These are phyloP conservation scores for Neostapfia colusana DNA, from an alignment of 176 grass and related monocot genomes.

Conservation along the genomic window DNA sequence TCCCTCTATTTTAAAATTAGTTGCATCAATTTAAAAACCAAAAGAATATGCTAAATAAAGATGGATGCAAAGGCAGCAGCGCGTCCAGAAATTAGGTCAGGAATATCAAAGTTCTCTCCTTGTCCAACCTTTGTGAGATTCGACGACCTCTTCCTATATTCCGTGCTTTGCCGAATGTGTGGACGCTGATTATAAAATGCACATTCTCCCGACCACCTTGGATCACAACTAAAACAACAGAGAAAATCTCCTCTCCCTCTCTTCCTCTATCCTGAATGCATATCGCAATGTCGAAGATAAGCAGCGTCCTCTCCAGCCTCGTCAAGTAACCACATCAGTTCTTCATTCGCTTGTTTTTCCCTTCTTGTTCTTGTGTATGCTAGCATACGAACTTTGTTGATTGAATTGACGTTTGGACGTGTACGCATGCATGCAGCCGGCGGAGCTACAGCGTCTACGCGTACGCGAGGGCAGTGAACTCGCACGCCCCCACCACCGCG, in stretches of 20 bases:
- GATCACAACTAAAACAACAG: not conserved
- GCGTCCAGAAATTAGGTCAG: conserved; percentile 26
- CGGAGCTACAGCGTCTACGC: conserved; percentile 29
- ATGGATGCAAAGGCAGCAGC: not conserved
- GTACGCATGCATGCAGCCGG: not conserved
- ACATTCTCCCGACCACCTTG: not conserved
- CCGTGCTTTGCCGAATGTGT: not conserved
- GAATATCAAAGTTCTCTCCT: conserved; percentile 19
- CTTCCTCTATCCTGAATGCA: not conserved
- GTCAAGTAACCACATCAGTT: conserved; percentile 8
- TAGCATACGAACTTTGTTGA: not conserved
- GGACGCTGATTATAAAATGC: conserved; percentile 1
- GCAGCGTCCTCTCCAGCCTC: not conserved
- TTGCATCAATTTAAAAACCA: too few relatives aligned
- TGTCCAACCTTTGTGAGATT: conserved; percentile 28
- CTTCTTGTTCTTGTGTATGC: not conserved
- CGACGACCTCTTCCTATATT: conserved; percentile 19
- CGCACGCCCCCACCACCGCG: not conserved
- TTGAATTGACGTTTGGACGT: not conserved
- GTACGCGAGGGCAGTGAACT: not conserved
- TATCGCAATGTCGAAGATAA: conserved; percentile 30
- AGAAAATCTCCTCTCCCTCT: not conserved
- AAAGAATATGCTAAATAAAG: too few relatives aligned
- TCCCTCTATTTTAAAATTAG: too few relatives aligned
- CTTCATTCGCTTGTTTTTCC: not conserved